Evolutionary conservation across 2,329 filamentous ascomycete species (phyloP).

Genomic region (Aspergillus sp.): DNA sequence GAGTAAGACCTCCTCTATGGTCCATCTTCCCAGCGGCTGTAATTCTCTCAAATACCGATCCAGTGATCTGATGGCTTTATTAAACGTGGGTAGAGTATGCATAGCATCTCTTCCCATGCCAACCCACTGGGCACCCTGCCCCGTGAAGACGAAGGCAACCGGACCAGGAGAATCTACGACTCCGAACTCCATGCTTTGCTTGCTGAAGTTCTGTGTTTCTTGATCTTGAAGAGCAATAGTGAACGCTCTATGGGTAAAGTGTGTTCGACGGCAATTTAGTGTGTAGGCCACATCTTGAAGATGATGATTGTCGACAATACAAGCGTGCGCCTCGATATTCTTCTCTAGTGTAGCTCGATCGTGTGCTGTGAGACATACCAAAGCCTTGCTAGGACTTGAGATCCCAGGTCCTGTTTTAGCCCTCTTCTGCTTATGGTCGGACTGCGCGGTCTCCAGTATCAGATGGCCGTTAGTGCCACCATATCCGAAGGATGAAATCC

Average conservation of each 20-base stretch:
- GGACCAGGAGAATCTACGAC: background rate
- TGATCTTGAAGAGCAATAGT: conserved; percentile 2
- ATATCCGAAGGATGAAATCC: background rate
- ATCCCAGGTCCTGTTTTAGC: too few relatives aligned
- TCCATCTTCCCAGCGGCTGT: background rate
- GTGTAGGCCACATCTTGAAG: conserved; percentile 22
- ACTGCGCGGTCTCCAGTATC: background rate
- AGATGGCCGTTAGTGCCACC: background rate
- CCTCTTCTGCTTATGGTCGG: too few relatives aligned
- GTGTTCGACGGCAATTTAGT: conserved; percentile 16
- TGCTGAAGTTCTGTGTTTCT: background rate
- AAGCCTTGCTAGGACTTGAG: too few relatives aligned
- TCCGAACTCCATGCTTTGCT: background rate
- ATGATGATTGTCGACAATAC: conserved; percentile 10
- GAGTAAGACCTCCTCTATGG: background rate
- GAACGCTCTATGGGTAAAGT: conserved; percentile 21
- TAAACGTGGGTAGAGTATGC: conserved; percentile 20
- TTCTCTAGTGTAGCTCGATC: conserved; percentile 10
- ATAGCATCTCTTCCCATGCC: conserved; percentile 37
- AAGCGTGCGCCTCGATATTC: conserved; percentile 9
- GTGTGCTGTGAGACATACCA: background rate
- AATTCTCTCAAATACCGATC: conserved; percentile 5
- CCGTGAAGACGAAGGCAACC: conserved; percentile 35
- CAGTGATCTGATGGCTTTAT: too few relatives aligned
- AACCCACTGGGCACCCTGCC: conserved; percentile 41